Conservation (phyloP, 140 eudicot genomes). For the Flaveria floridana region DNA sequence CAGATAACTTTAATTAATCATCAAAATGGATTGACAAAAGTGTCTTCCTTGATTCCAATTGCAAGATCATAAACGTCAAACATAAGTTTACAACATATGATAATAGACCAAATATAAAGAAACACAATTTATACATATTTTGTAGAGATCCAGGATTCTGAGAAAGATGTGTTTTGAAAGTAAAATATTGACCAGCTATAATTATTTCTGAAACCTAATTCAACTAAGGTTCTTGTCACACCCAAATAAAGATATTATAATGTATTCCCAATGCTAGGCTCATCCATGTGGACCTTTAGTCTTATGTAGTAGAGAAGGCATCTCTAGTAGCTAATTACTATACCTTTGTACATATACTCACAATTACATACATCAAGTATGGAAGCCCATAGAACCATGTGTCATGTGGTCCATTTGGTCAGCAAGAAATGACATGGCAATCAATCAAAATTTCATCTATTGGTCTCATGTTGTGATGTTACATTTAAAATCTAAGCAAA, state of each 20-base stretch:
- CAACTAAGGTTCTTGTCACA: background rate
- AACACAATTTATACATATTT: background rate
- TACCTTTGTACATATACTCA: background rate
- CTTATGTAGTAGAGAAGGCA: background rate
- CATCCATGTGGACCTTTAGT: too few species aligned
- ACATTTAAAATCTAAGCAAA: too few species aligned
- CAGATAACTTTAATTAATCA: background rate
- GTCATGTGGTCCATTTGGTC: background rate
- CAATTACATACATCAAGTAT: background rate
- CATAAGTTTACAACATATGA: background rate
- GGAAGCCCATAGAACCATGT: background rate
- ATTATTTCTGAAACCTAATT: background rate
- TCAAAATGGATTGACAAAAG: background rate
- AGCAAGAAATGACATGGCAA: too few species aligned
- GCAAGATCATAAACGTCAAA: conserved; percentile 26
- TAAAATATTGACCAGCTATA: background rate
- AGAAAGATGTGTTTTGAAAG: too few species aligned
- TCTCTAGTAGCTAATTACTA: background rate
- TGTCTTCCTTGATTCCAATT: background rate
- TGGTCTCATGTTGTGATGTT: background rate
- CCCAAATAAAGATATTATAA: background rate
- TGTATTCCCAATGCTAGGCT: too few species aligned
- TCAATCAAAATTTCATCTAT: background rate
- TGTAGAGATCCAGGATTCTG: too few species aligned
- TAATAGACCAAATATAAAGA: background rate